phyloP scores from a whole-genome alignment of 2,329 filamentous ascomycete species.

The Ceratocystis cacaofunesta region DNA sequence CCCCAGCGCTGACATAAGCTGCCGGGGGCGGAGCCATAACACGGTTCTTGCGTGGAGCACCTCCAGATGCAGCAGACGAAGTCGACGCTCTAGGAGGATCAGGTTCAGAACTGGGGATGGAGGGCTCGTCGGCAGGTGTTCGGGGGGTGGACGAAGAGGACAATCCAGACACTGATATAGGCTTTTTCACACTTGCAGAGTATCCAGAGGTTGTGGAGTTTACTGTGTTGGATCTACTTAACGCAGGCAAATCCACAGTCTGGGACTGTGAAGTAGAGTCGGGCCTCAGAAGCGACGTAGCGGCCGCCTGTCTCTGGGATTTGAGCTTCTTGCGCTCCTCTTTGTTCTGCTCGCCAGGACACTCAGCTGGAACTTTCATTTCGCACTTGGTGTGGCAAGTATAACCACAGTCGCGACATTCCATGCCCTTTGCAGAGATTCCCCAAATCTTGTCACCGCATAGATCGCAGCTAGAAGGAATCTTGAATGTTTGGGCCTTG shows the following conservation, averaged over 20 bases:
- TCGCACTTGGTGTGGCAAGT: slow-evolving; percentile 98
- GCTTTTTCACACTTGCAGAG: slow-evolving; percentile 61
- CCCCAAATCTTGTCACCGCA: slow-evolving; percentile 97
- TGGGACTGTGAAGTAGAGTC: slow-evolving; percentile 33
- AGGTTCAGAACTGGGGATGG: slow-evolving; percentile 16
- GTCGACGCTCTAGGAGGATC: slow-evolving; percentile 19
- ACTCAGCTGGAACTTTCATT: slow-evolving; percentile 95
- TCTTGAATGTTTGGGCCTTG: slow-evolving; percentile 97
- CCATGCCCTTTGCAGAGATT: slow-evolving; percentile 86
- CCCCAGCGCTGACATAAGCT: slow-evolving; percentile 58
- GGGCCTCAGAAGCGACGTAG: slow-evolving; percentile 44
- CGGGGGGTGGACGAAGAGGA: slow-evolving; percentile 14
- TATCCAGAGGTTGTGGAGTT: slow-evolving; percentile 82
- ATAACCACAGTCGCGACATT: slow-evolving; percentile 91
- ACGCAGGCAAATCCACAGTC: slow-evolving; percentile 47
- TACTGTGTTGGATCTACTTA: slow-evolving; percentile 75
- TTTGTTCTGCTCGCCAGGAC: slow-evolving; percentile 83
- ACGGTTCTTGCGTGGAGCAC: slow-evolving; percentile 44
- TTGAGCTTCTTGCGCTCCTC: slow-evolving; percentile 94
- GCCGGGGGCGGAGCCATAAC: slow-evolving; percentile 77
- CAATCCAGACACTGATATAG: slow-evolving; percentile 45
- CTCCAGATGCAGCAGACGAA: slow-evolving; percentile 10
- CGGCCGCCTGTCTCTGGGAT: slow-evolving; percentile 63
- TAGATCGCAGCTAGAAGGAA: slow-evolving; percentile 94
- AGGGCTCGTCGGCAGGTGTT: slow-evolving; percentile 36